Base-by-base conservation (phyloP, 805 yeast genomes). In the Henningerozyma blattae region DNA sequence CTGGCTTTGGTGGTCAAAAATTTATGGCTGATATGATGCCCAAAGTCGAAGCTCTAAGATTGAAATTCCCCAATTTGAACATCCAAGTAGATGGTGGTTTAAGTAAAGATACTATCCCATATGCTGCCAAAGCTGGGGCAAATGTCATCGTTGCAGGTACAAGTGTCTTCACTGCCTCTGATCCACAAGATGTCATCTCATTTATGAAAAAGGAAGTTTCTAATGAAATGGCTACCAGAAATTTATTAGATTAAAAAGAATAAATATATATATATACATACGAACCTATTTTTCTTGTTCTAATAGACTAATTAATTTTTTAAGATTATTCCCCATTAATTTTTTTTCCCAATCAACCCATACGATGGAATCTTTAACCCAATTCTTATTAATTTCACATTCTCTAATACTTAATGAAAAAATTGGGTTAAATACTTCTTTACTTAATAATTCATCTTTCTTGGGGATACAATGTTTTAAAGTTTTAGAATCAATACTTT, bases 91-190 rank as follows among this genome's bases (percentile, higher is more conserved):
- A 91, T 58, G 98, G 98, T 44, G 98, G 98, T 0, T 64, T 91
- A 39, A 93, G 93, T 37, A 76, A 75, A 43, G 86, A 75, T 29
- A 91, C 94, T 2, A 77, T 89, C 31, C 80, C 75, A 34, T 69
- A 65, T 15, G 96, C 96, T 28, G 95, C 96, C n/a, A 69, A 72
- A 34, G 96, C 97, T 9, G 98, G 98, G 36, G 98, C 98, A 33
- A 91, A 91, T 52, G 95, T 87, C 31, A 86, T 91, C 52, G 98
- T 91, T 31, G 96, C 98, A 3, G 98, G 98, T 30, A 89, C 96
- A 13, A 72, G 94, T 32, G 93, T 89, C 13, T 91, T 87, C 64
- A 76, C 77, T 38, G 94, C 96, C 6, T 65, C 69, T 9, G 77
- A 79, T 44, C 95, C 97, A 15, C 63, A 62, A 9, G 80, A 74